phyloP scores from a whole-genome alignment of 2,329 filamentous ascomycete genomes.

The Rutstroemia sp. region DNA sequence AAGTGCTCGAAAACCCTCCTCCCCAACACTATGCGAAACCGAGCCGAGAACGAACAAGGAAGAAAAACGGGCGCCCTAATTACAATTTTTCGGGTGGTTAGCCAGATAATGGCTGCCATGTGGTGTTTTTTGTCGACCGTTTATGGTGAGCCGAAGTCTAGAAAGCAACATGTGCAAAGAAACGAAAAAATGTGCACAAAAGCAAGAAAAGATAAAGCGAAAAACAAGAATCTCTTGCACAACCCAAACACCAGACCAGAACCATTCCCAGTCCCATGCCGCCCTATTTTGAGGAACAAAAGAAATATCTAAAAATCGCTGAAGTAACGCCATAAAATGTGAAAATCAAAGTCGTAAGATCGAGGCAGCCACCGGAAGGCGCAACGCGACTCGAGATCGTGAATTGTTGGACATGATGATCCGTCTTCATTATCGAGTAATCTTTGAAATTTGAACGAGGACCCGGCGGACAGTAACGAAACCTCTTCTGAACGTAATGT shows the following conservation, averaged over 20 bases:
- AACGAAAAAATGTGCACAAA: slow-evolving; percentile 1
- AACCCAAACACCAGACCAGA: slow-evolving; percentile 31
- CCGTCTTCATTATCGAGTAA: slow-evolving; percentile 23
- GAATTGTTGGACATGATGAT: slow-evolving; percentile 16
- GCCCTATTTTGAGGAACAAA: slow-evolving; percentile 30
- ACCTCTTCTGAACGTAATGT: slow-evolving; percentile 25
- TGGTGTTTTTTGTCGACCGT: slow-evolving; percentile 22
- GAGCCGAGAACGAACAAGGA: slow-evolving; percentile 17
- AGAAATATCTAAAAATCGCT: slow-evolving; percentile 26
- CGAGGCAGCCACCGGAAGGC: slow-evolving; percentile 29
- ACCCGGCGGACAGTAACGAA: slow-evolving; percentile 15
- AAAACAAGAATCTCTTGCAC: slow-evolving; percentile 24
- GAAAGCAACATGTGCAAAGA: slow-evolving; percentile 25
- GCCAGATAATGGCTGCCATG: slow-evolving; percentile 19
- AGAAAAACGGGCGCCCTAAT: slow-evolving; percentile 29
- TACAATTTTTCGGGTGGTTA: slow-evolving; percentile 30
- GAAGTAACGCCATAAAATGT: slow-evolving; percentile 27
- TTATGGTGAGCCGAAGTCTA: slow-evolving; percentile 21
- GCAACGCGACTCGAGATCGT: slow-evolving; percentile 32
- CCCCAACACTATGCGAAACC: slow-evolving; percentile 16
- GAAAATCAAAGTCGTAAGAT: slow-evolving; percentile 30
- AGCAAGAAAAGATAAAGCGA: neutral
- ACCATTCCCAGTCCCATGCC: slow-evolving; percentile 29
- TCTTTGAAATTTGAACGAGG: slow-evolving; percentile 16
- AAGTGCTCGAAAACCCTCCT: slow-evolving; percentile 18